phyloP scores from a whole-genome alignment of 139 green algal genomes.

The Tetraselmis chui region DNA sequence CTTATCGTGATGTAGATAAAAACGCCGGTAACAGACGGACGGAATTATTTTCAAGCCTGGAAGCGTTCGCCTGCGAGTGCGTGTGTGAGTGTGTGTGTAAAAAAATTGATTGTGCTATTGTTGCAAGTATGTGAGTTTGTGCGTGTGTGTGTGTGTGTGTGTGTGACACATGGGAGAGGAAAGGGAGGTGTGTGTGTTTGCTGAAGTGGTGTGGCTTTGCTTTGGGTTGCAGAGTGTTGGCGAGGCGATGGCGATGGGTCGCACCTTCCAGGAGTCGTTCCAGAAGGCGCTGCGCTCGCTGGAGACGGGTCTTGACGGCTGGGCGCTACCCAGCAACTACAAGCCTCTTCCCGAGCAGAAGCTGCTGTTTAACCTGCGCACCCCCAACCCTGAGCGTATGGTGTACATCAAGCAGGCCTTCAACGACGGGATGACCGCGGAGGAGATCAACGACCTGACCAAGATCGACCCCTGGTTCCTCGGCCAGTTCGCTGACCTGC shows the following conservation, averaged over 20 bases:
- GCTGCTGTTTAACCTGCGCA: conserved; percentile 80
- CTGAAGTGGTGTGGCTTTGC: no score
- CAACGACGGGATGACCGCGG: conserved; percentile 74
- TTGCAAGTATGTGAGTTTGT: no score
- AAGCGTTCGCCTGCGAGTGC: no score
- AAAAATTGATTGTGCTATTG: no score
- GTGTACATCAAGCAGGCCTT: conserved; percentile 70
- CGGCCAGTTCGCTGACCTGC: conserved; percentile 67
- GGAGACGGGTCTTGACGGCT: conserved; percentile 89
- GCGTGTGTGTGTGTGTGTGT: no score
- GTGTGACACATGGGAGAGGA: no score
- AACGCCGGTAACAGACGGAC: no score
- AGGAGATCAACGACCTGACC: conserved; percentile 81
- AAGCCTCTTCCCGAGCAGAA: conserved; percentile 64
- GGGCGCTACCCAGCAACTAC: conserved; percentile 66
- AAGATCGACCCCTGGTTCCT: conserved; percentile 97
- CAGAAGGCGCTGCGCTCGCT: conserved; percentile 94
- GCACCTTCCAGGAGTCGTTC: conserved; percentile 95
- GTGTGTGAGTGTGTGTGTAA: no score
- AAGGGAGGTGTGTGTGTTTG: no score
- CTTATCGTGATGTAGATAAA: no score
- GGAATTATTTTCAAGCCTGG: no score
- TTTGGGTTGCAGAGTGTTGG: conserved; percentile 79
- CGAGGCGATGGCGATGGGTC: conserved; percentile 97
- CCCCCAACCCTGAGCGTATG: conserved; percentile 87